Conservation (phyloP, 2,329 filamentous ascomycete genomes). For the Fusarium decemcellulare region DNA sequence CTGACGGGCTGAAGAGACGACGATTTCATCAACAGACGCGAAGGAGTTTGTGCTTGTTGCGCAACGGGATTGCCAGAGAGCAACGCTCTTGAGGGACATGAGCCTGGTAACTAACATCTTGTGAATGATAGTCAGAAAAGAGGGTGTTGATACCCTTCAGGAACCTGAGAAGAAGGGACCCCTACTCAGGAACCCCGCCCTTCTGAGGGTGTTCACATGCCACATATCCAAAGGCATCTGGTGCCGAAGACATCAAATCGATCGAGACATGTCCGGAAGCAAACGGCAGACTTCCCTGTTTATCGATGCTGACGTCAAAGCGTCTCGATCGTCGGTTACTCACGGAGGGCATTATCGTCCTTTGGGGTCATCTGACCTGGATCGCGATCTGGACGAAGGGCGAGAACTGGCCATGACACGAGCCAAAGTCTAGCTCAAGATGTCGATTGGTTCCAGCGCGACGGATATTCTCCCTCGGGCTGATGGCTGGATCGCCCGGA, state of each 20-base stretch:
- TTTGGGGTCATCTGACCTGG: conserved; percentile 31
- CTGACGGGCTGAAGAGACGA: no score
- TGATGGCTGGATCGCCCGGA: conserved; percentile 10
- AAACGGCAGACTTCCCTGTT: conserved; percentile 27
- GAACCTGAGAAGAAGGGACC: conserved; percentile 18
- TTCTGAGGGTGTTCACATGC: conserved; percentile 13
- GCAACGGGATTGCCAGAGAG: background rate
- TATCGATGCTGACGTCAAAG: conserved; percentile 28
- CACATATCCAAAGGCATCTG: conserved; percentile 4
- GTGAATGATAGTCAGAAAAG: background rate
- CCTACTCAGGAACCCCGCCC: conserved; percentile 25
- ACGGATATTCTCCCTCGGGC: conserved; percentile 13
- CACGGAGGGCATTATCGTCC: conserved; percentile 17
- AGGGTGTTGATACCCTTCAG: conserved; percentile 38
- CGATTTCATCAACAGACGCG: no score
- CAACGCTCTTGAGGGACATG: no score
- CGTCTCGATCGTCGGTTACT: conserved; percentile 36
- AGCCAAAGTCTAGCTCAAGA: conserved; percentile 30
- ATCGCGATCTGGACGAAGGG: conserved; percentile 35
- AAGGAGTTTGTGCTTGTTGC: no score
- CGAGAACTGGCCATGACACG: conserved; percentile 28
- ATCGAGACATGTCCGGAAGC: conserved; percentile 4
- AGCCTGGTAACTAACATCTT: background rate
- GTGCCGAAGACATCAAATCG: background rate
- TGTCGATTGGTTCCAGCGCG: conserved; percentile 29